A percentile compares a stretch with the other conserved stretches of the same genome.
phyloP scores from a whole-genome alignment of 352 stramenopile species.

The Pythium aquatile region DNA sequence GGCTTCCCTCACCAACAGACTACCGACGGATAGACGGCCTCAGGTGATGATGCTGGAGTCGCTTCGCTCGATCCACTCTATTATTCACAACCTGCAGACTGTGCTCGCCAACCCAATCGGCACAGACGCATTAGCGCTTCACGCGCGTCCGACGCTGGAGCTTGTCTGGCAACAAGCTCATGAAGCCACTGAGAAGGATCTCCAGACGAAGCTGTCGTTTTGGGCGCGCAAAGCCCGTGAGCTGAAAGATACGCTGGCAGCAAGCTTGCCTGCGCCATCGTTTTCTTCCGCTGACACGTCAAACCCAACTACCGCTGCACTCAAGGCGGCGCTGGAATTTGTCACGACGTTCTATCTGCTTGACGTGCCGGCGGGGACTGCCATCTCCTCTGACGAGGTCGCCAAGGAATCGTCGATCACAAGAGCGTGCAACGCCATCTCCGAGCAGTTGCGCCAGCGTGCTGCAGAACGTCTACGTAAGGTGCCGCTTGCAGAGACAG shows the following conservation, averaged over 20 bases:
- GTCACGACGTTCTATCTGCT: constrained; percentile 37
- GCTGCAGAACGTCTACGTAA: constrained; percentile 13
- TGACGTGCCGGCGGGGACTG: constrained; percentile 19
- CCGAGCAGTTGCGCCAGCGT: constrained; percentile 17
- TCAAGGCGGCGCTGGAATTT: constrained; percentile 32
- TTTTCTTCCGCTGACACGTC: neutral
- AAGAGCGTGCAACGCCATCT: constrained; percentile 11
- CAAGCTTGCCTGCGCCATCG: constrained; percentile 11
- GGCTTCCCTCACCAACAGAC: neutral
- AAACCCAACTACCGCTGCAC: neutral
- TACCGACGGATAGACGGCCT: neutral
- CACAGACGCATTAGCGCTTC: constrained; percentile 1
- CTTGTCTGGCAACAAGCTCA: constrained; percentile 28
- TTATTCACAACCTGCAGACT: constrained; percentile 18
- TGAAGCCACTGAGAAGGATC: constrained; percentile 23
- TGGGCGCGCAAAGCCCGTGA: constrained; percentile 39
- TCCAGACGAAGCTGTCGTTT: constrained; percentile 30
- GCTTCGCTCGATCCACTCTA: constrained; percentile 21
- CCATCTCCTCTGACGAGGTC: neutral
- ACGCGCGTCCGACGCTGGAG: constrained; percentile 22
- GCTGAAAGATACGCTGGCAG: constrained; percentile 25
- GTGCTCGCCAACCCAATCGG: constrained; percentile 8
- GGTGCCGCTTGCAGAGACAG: constrained; percentile 2
- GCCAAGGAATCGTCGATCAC: constrained; percentile 19
- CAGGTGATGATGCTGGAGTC: constrained; percentile 18